Evolutionary conservation across 257 asterid species (phyloP).

Genomic region (Ligustrum vulgare): DNA sequence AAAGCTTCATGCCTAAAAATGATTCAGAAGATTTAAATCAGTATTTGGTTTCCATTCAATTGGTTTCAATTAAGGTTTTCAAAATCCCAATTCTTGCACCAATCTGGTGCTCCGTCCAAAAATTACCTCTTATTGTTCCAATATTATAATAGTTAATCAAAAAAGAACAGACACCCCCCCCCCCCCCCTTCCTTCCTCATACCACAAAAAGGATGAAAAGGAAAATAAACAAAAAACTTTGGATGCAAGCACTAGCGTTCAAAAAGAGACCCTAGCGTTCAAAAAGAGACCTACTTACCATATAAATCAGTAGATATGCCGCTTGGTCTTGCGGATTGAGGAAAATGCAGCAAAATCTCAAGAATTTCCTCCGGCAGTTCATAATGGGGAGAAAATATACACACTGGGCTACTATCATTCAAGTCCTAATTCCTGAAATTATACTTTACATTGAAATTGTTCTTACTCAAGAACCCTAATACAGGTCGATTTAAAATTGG

Average conservation of each 20-base stretch:
- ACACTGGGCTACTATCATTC: not conserved
- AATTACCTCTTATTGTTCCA: not conserved
- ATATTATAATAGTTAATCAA: not conserved
- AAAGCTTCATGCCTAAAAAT: not conserved
- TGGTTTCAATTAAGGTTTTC: not conserved
- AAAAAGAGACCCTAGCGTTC: not conserved
- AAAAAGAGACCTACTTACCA: not conserved
- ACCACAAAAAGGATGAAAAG: not conserved
- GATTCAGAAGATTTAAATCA: no score
- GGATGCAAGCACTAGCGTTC: not conserved
- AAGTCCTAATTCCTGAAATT: not conserved
- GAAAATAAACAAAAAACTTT: no score
- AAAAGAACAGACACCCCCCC: not conserved
- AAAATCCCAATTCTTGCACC: not conserved
- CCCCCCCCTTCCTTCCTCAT: not conserved
- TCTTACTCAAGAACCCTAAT: not conserved
- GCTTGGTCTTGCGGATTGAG: not conserved
- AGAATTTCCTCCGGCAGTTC: not conserved
- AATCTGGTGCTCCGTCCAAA: not conserved
- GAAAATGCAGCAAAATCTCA: not conserved
- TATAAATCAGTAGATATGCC: not conserved
- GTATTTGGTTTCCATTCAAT: not conserved
- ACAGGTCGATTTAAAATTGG: not conserved
- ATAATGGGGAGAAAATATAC: not conserved
- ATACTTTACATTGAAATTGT: no score